phyloP scores from a whole-genome alignment of 148 eudicot species.

The Vaccinium darrowii region DNA sequence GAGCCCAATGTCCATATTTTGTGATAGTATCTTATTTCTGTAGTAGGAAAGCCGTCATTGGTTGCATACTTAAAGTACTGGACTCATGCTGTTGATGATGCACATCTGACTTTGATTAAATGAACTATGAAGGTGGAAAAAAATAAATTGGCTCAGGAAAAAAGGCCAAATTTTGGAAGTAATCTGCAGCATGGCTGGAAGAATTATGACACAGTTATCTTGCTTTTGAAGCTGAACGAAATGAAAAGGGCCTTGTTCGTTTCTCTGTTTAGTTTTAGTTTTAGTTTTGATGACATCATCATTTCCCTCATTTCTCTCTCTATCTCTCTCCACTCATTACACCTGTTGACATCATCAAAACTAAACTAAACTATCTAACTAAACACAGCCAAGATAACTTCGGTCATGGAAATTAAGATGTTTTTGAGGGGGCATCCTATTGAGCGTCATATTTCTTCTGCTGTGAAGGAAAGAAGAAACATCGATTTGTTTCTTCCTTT shows the following conservation, averaged over 20 bases:
- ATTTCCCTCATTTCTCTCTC: no score
- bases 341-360: no score
- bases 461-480: neutral
- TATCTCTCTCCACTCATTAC: no score
- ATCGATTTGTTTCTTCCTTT: neutral
- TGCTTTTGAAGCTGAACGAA: constrained; percentile 1
- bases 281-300: no score
- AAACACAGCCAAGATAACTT: neutral
- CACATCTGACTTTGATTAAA: neutral
- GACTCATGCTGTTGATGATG: neutral
- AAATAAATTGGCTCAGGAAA: neutral
- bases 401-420: neutral
- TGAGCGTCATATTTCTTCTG: neutral
- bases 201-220: neutral
- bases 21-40: neutral
- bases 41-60: neutral
- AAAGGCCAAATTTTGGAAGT: neutral
- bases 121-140: neutral
- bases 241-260: neutral
- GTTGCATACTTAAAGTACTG: neutral
- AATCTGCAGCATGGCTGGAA: constrained; percentile 4
- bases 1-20: neutral
- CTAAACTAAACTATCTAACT: no score
- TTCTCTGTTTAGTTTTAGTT: no score
- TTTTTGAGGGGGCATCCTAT: neutral